Evolutionary conservation across 257 asterid genomes (phyloP).

Genomic region (Haberlea rhodopensis): DNA sequence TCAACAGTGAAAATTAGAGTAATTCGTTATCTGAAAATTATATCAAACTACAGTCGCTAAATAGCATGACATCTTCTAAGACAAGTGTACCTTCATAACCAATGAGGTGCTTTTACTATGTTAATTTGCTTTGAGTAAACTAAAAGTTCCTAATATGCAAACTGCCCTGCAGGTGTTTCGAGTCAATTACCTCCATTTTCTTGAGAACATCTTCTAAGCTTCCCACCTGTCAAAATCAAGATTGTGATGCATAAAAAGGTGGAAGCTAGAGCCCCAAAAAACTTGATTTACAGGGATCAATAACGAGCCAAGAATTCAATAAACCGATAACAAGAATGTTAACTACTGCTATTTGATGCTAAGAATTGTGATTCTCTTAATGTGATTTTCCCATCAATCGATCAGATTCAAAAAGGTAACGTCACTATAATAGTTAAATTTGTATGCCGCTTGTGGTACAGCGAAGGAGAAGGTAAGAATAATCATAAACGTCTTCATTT

Average conservation of each 20-base stretch:
- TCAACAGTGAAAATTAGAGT: not conserved
- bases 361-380: not conserved
- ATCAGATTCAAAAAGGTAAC: not conserved
- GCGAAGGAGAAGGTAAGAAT: conserved; percentile 11
- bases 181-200: conserved; percentile 77
- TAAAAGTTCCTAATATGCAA: not conserved
- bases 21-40: not conserved
- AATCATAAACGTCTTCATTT: not conserved
- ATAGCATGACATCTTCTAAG: conserved; percentile 1
- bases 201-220: conserved; percentile 90
- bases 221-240: conserved; percentile 66
- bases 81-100: conserved; percentile 10
- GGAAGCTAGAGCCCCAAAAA: conserved; percentile 8
- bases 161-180: not conserved
- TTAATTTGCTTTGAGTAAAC: conserved; percentile 14
- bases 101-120: conserved; percentile 5
- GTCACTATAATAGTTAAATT: not conserved
- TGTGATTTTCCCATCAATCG: not conserved
- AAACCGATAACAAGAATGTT: not conserved
- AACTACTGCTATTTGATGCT: not conserved
- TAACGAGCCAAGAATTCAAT: not conserved
- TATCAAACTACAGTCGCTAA: not conserved
- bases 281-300: not conserved
- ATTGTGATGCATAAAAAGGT: conserved; percentile 7
- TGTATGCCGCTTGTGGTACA: not conserved